Evolutionary conservation across 176 grass and related monocot species (phyloP), one percentile per base, ranked within the genome.

Genomic region (Oryza punctata): DNA sequence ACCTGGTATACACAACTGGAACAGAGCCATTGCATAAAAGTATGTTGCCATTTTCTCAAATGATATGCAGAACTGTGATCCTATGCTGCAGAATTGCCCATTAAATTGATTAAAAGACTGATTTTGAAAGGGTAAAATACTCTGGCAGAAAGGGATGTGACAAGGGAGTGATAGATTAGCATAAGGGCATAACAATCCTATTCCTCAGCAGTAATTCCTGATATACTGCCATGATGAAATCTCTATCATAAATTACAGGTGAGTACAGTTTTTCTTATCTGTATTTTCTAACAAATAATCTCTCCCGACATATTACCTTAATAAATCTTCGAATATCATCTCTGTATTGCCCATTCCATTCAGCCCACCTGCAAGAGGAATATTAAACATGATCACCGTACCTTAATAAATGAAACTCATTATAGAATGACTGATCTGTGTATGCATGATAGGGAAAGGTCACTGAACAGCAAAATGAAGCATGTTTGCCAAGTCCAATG

Each of bases 281-380:
- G 37, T 69, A 85, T 41, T 24, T 57, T 26, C 19, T n/a, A 84
- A 77, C 12, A 45, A 15, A 7, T 45, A 65, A 46, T 70, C 10
- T 79, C 30, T 79, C 11, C 8, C 19, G 4, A 30, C 63, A 27
- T 37, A 73, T 47, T 83, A 99, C 96, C 96, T 94, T 99, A 66
- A 99, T 94, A 73, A 92, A 94, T 88, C 86, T 96, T 81, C 96
- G 88, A 73, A 99, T 80, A 78, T 92, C 96, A 72, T 99, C 96
- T 80, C 96, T 92, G 69, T 99, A 99, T 77, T 88, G 81, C 32
- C 96, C 96, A 19, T 99, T 99, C 96, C 96, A 99, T 90, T 99
- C 96, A 83, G 96, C 96, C 96, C 96, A 99, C 76, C 96, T 99
- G 80, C 27, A 89, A 77, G 26, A 89, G 19, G 37, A 85, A 63